Base-by-base conservation (phyloP, 768 basidiomycete species). In the Aureoboletus auriporus region DNA sequence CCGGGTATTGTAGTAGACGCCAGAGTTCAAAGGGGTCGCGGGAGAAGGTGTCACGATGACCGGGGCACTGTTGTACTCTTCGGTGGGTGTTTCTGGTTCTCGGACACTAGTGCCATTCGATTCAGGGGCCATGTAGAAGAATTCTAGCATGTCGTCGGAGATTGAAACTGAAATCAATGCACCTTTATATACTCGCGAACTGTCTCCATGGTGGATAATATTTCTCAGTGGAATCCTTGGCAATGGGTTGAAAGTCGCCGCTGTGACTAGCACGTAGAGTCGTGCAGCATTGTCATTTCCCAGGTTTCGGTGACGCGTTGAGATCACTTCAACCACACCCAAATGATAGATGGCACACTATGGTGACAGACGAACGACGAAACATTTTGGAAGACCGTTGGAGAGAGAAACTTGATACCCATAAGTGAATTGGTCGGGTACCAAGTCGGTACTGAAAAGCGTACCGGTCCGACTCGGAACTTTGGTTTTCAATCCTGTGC, bases 1-100 rank as follows among this genome's bases (percentile, higher is more conserved):
- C 27, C 84, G 83, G 40, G 84, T 46, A 59, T 87, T 89, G 63
- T 81, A 78, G 65, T 86, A 88, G 4, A 66, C 67, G 10, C 47
- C 61, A 5, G 53, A 8, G 17, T 39, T 66, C 46, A 55, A 50
- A 2, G 54, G 42, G 3, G 6, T 3, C 11, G 44, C 46, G 1
- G 63, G 54, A 10, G 54, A 45, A 34, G 57, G 52, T 10, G 54
- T 41, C 7, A 14, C 28, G 26, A 12, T 5, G 12, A 42, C 23
- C 2, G n/a, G 3, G 17, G 46, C 1, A 11, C 17, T 0, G 7
- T 30, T 50, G 26, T 45, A 26, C 23, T 42, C 51, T 27, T 51
- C 34, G 13, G 47, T 3, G 9, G 56, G 59, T 0, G 44, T 51
- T 6, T 42, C 31, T 9, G 58, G 42, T 16, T 35, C 33, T 5